Evolutionary conservation across 306 rosid species (phyloP).

Genomic region (Fragaria vesca): DNA sequence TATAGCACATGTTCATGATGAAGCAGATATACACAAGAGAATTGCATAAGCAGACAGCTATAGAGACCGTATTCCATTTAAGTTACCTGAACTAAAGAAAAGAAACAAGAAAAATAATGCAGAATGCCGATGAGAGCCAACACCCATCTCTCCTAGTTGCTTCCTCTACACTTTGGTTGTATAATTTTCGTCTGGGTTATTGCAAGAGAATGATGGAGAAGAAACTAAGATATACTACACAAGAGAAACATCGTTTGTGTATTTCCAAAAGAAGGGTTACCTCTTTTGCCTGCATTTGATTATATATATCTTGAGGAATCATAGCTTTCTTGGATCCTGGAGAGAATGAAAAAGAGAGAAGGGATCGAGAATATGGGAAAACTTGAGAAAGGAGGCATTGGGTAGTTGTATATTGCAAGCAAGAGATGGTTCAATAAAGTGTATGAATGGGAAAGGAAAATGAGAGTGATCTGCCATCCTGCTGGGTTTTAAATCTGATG

Average conservation of each 20-base stretch:
- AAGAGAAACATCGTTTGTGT: constrained; percentile 40
- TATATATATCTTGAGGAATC: constrained; percentile 61
- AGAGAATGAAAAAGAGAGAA: constrained; percentile 48
- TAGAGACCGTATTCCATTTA: constrained; percentile 5
- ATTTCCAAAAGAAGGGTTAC: constrained; percentile 36
- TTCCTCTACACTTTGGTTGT: constrained; percentile 27
- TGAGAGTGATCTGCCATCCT: constrained; percentile 40
- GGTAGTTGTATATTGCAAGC: constrained; percentile 80
- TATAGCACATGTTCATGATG: not conserved
- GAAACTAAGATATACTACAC: constrained; percentile 45
- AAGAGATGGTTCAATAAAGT: constrained; percentile 62
- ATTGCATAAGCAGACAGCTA: constrained; percentile 11
- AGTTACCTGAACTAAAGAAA: constrained; percentile 67
- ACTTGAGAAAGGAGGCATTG: constrained; percentile 91
- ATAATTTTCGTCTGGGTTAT: constrained; percentile 31
- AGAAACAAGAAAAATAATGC: constrained; percentile 45
- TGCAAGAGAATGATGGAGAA: constrained; percentile 2
- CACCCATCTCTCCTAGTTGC: constrained; percentile 48
- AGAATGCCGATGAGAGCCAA: constrained; percentile 34
- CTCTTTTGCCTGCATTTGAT: constrained; percentile 35
- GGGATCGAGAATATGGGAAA: constrained; percentile 73
- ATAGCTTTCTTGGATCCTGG: constrained; percentile 74
- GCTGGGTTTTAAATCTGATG: constrained; percentile 46
- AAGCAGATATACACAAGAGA: constrained; percentile 12
- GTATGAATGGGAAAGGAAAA: constrained; percentile 43